Conservation (phyloP, 257 asterid genomes). For the Nicotiana tabacum region DNA sequence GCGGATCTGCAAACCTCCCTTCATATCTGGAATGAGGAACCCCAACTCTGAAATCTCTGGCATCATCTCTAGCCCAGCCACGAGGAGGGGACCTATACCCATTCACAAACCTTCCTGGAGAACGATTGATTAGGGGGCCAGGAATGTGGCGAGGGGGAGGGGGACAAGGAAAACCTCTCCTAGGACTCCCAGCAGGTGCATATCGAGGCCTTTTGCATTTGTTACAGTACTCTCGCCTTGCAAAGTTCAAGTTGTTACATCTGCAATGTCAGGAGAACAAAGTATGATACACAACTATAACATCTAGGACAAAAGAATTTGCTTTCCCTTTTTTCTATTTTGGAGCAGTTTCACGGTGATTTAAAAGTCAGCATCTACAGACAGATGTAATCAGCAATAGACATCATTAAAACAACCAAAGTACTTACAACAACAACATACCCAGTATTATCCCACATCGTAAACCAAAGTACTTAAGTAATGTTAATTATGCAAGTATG, state of each 20-base stretch:
- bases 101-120: conserved; percentile 53
- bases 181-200: conserved; percentile 41
- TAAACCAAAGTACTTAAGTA: background rate
- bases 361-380: background rate
- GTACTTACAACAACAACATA: too few relatives aligned
- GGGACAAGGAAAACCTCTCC: conserved; percentile 59
- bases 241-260: conserved; percentile 85
- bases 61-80: conserved; percentile 61
- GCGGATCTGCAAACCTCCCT: conserved; percentile 51
- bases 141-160: conserved; percentile 45
- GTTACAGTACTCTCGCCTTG: conserved; percentile 84
- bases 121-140: conserved; percentile 37
- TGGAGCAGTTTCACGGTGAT: background rate
- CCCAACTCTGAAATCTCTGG: conserved; percentile 57
- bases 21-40: conserved; percentile 56
- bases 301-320: background rate
- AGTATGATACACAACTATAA: conserved; percentile 6
- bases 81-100: conserved; percentile 73
- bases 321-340: background rate
- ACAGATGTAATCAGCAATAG: background rate
- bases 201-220: conserved; percentile 77
- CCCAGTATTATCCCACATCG: too few relatives aligned
- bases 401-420: background rate
- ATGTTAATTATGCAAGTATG: background rate
- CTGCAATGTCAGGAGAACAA: conserved; percentile 30